Base-by-base conservation (phyloP, 148 eudicot genomes). In the Pharnaceum exiguum region DNA sequence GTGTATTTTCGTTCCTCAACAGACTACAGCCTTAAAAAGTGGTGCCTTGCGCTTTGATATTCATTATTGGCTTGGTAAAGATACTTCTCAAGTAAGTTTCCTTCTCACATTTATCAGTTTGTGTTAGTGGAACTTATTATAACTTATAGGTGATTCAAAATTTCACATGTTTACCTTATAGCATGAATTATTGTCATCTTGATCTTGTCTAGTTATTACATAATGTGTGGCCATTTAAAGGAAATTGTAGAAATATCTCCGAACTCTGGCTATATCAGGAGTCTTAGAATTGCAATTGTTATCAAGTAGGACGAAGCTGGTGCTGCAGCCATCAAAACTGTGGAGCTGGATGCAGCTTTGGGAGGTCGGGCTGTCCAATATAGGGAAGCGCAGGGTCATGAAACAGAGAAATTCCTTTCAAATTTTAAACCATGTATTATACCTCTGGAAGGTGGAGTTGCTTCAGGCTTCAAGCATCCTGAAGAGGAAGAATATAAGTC, bases 301-400 rank as follows among this genome's bases (percentile, higher is more conserved):
- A 53, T 65, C 54, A 51, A 67, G 68, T 74, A 87, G 96, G 95
- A 87, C 74, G 97, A 91, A 81, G 97, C 97, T 72, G 93, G 87
- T 55, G 57, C 90, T 68, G 90, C 94, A 29, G 85, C 91, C 57
- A 67, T 87, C 58, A 93, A 88, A 63, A 81, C 99, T 15, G 78
- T 93, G 55, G 99, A 93, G 70, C 62, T 93, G 70, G 99, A 93
- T 83, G 96, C 90, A 40, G 95, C 85, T 71, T 77, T 93, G 22
- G 99, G 99, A 51, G 96, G 96, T 8, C 90, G 94, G 36, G 99
- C 96, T 67, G 95, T 94, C 68, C 99, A 94, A 68, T 94, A 89
- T 66, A 90, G 95, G 51, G 99, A 94, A 77, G 78, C 86, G 38
- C 99, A 89, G 73, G 95, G 99, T 28, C 86, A 89, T 65, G 99